phyloP scores from a whole-genome alignment of 1,284 basidiomycete species.

The Leccinum angustisporum region DNA sequence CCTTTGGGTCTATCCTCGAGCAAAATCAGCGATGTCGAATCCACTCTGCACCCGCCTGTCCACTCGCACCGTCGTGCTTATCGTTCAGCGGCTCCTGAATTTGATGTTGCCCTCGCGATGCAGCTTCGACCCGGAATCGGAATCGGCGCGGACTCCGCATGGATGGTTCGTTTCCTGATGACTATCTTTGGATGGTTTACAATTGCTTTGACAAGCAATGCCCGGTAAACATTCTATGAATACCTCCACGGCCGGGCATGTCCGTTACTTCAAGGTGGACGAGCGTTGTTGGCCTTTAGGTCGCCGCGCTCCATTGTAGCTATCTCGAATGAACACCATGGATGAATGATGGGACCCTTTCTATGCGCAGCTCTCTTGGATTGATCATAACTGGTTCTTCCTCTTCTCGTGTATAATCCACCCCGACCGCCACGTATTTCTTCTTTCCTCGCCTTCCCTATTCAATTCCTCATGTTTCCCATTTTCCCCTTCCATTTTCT shows the following conservation, averaged over 20 bases:
- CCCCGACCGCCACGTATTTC: neutral
- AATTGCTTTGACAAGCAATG: constrained; percentile 35
- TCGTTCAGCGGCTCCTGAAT: constrained; percentile 41
- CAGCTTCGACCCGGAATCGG: constrained; percentile 69
- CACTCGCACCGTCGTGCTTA: constrained; percentile 33
- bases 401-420: neutral
- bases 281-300: neutral
- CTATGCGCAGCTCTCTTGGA: constrained; percentile 10
- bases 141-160: constrained; percentile 67
- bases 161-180: constrained; percentile 77
- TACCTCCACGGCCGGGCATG: neutral
- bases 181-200: constrained; percentile 76
- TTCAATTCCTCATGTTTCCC: neutral
- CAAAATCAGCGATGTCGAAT: constrained; percentile 2
- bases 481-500: neutral
- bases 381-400: constrained; percentile 4
- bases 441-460: neutral
- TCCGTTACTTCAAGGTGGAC: neutral
- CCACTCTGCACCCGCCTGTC: constrained; percentile 14
- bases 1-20: constrained; percentile 22
- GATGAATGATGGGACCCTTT: constrained; percentile 4
- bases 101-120: constrained; percentile 75
- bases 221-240: constrained; percentile 14
- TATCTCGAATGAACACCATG: constrained; percentile 13
- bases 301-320: neutral